Percentiles rank a stretch among this genome's conserved stretches.
Evolutionary conservation across 176 grass and related monocot genomes (phyloP).

Genomic region (Cenchrus americanus): DNA sequence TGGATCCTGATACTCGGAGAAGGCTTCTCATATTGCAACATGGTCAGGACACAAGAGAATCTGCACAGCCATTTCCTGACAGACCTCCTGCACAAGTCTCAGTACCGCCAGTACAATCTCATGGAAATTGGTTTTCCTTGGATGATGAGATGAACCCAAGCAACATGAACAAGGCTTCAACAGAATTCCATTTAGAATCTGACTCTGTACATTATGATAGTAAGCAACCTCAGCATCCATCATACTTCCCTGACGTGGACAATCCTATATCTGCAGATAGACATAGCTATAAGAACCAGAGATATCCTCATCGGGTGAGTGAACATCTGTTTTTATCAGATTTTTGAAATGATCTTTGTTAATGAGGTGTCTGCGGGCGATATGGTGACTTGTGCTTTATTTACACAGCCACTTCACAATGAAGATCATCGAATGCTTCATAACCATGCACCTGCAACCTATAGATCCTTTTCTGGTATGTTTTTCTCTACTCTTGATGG

Average conservation of each 20-base stretch:
- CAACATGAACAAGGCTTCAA: conserved; percentile 49
- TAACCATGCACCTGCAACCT: conserved; percentile 49
- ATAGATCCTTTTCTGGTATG: conserved; percentile 71
- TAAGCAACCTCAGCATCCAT: conserved; percentile 53
- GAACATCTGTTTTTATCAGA: conserved; percentile 8
- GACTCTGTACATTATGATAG: conserved; percentile 48
- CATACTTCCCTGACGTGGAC: conserved; percentile 47
- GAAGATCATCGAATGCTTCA: conserved; percentile 51
- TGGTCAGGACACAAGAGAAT: conserved; percentile 85
- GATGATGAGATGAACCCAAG: conserved; percentile 57
- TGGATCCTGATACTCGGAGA: conserved; percentile 91
- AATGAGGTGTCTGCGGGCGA: conserved; percentile 18
- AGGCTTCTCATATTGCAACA: conserved; percentile 93
- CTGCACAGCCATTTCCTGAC: conserved; percentile 46
- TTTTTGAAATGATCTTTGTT: conserved; percentile 16
- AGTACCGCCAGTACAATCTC: conserved; percentile 61
- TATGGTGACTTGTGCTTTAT: conserved; percentile 28
- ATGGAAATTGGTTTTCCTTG: conserved; percentile 53
- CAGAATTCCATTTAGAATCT: conserved; percentile 49
- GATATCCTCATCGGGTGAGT: conserved; percentile 69
- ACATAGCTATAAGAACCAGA: conserved; percentile 54
- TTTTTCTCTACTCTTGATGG: conserved; percentile 35
- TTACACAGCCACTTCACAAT: conserved; percentile 59
- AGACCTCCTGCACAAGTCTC: conserved; percentile 48
- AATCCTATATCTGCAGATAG: conserved; percentile 62